A percentile compares a stretch with the other conserved stretches of the same genome.
These are phyloP conservation scores for Aspergillus vadensis DNA, from an alignment of 2,329 filamentous ascomycete genomes.

Conservation along the genomic window DNA sequence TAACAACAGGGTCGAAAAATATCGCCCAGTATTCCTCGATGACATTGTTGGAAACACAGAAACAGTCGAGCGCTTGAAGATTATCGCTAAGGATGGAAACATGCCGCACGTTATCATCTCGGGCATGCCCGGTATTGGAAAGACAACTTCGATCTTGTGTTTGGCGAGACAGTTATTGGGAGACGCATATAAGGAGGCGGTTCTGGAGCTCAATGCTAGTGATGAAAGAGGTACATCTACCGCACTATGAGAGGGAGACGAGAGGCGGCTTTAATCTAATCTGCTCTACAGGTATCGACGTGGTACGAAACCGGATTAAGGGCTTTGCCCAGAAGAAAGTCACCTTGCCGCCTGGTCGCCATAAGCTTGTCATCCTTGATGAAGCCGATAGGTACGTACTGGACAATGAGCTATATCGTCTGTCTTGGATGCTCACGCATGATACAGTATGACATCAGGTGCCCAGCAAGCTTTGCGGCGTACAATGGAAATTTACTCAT, in stretches of 20 bases:
- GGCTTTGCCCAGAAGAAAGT: conserved; percentile 99
- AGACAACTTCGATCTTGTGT: conserved; percentile 93
- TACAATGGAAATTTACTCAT: conserved; percentile 98
- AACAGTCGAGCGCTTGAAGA: conserved; percentile 94
- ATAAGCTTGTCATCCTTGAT: conserved; percentile 96
- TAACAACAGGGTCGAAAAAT: conserved; percentile 89
- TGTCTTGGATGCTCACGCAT: conserved; percentile 1
- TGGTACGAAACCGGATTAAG: conserved; percentile 96
- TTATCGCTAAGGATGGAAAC: conserved; percentile 97
- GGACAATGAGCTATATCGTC: background rate
- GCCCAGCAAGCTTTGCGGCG: conserved; percentile 92
- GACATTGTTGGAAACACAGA: conserved; percentile 98
- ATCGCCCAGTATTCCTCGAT: conserved; percentile 89
- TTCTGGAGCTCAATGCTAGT: conserved; percentile 92
- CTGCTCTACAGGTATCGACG: conserved; percentile 73
- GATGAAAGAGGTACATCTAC: conserved; percentile 77
- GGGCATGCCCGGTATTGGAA: conserved; percentile 98
- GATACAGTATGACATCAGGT: conserved; percentile 79
- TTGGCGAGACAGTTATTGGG: conserved; percentile 89
- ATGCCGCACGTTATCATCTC: conserved; percentile 99
- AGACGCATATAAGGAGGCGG: conserved; percentile 94
- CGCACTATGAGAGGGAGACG: background rate
- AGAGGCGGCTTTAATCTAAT: conserved; percentile 1
- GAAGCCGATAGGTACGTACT: conserved; percentile 76
- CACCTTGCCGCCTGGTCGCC: conserved; percentile 82